Evolutionary conservation across 345 rosid species (phyloP), one percentile per base, ranked within the genome.

Genomic region (Aquilaria sinensis): DNA sequence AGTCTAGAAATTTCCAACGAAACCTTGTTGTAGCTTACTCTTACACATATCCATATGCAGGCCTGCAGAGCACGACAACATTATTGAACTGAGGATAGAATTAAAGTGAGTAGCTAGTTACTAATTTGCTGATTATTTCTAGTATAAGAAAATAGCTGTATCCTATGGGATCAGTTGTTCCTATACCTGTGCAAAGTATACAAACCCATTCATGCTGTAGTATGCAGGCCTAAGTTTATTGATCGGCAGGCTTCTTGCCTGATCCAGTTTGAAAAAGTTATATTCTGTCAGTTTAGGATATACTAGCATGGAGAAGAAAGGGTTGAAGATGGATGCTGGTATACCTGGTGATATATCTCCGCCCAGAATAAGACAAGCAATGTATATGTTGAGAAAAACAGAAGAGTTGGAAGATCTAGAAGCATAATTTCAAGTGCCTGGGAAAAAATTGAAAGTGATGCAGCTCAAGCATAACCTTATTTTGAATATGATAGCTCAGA

Each of bases 361-460:
- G 96, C 91, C 93, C 89, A 91, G 65, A 91, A 91, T 72, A 91
- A 76, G 29, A 88, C 89, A 12, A 91, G 84, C 12, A 90, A 74
- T 12, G 92, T 79, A 64, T 91, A 91, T 0, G 96, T 91, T 11
- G 91, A 82, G 69, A 91, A 88, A 74, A 86, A 88, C 29, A 84
- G 75, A 59, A 86, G 96, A 59, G 81, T 79, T 0, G 93, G 97
- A 63, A 91, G 71, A 72, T 91, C 93, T 77, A 91, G 71, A 60
- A 85, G 80, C 60, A 78, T 67, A 60, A 76, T 65, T 48, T 75
- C 83, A 13, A 82, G 75, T 0, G 67, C 77, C 90, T 85, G 77
- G 33, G 43, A 66, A 47, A 54, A 31, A 6, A 53, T 37, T 61
- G 56, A 14, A 60, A 47, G 61, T 37, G 31, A 41, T 53, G 52